phyloP scores from a whole-genome alignment of 306 rosid genomes.

The Inga laurina region DNA sequence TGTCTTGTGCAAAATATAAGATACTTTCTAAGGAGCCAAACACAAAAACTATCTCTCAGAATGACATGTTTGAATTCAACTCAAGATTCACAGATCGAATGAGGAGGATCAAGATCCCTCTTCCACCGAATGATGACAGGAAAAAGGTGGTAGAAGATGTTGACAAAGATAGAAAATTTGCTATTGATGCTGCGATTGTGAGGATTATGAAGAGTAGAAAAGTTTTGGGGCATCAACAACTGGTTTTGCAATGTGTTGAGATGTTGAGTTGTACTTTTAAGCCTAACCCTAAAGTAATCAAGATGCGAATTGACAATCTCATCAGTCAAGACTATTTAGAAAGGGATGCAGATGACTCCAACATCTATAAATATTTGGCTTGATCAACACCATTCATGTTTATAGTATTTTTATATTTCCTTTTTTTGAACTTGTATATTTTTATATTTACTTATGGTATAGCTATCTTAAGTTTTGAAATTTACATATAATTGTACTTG shows the following conservation, averaged over 20 bases:
- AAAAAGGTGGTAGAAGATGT: constrained; percentile 42
- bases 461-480: no score
- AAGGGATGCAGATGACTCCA: constrained; percentile 27
- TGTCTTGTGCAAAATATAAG: neutral
- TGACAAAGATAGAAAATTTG: constrained; percentile 37
- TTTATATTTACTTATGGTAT: no score
- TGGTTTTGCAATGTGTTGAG: neutral
- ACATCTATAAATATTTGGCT: constrained; percentile 32
- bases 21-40: neutral
- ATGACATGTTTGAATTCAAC: neutral
- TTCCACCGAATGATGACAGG: constrained; percentile 51
- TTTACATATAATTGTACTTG: no score
- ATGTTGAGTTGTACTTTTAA: neutral
- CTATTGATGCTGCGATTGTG: constrained; percentile 64
- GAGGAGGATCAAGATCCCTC: neutral
- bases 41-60: neutral
- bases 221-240: constrained; percentile 37
- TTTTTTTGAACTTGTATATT: no score
- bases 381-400: constrained; percentile 42
- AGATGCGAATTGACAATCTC: constrained; percentile 7
- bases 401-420: constrained; percentile 33
- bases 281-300: constrained; percentile 54
- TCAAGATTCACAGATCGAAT: no score
- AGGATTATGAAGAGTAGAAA: constrained; percentile 66
- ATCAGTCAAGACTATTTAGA: constrained; percentile 53